Conservation (phyloP, 371 early-diverging fungal species). For the Umbelopsis sp. region DNA sequence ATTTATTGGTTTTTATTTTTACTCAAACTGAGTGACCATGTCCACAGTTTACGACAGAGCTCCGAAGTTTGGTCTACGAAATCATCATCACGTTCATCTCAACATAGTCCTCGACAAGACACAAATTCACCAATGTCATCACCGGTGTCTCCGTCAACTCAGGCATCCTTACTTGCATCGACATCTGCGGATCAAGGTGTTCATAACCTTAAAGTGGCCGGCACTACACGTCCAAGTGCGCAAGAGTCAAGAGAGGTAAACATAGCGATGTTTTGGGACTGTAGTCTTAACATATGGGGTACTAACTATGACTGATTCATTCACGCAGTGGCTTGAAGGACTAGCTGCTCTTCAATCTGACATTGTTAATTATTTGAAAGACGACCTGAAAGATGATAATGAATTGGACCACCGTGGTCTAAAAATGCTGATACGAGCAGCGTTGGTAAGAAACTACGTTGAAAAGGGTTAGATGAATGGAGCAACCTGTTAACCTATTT, state of each 20-base stretch:
- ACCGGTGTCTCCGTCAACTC: not conserved
- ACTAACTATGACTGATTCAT: not conserved
- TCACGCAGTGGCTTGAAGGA: constrained; percentile 27
- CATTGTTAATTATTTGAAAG: constrained; percentile 12
- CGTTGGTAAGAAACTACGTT: not conserved
- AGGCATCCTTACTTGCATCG: not conserved
- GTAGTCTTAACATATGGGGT: not conserved
- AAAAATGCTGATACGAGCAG: constrained; percentile 19
- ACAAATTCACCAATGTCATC: not conserved
- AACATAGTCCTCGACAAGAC: not conserved
- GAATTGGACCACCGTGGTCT: not conserved
- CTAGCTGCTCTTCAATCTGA: constrained; percentile 21
- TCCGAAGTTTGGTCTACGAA: constrained; percentile 4
- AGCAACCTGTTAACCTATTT: not conserved
- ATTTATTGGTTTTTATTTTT: not conserved
- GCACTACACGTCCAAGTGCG: constrained; percentile 20
- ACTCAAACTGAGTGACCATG: not conserved
- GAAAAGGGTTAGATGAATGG: not conserved
- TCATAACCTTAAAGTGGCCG: constrained; percentile 16
- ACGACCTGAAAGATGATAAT: not conserved
- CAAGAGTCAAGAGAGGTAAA: constrained; percentile 24
- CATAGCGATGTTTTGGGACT: not conserved
- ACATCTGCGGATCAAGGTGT: not conserved
- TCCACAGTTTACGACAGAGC: not conserved
- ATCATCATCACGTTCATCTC: not conserved